A percentile compares a stretch with the other conserved stretches of the same genome.
phyloP scores from a whole-genome alignment of 2,329 filamentous ascomycete species.

The Hirsutella thompsonii region DNA sequence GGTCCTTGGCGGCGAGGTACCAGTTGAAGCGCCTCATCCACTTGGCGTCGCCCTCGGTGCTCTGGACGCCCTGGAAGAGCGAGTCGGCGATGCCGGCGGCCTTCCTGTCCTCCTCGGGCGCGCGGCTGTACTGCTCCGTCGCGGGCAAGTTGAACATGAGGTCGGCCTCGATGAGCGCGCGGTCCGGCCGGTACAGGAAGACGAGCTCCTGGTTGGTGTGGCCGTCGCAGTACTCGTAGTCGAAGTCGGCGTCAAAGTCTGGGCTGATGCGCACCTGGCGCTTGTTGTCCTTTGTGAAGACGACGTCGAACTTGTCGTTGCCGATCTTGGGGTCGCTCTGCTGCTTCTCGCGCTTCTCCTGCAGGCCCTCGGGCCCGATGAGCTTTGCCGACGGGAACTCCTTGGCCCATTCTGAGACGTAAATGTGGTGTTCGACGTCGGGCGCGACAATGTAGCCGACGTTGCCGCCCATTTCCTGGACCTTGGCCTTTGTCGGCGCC shows the following conservation, averaged over 20 bases:
- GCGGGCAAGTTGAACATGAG: conserved; percentile 85
- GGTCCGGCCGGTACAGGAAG: conserved; percentile 68
- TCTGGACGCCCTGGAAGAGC: conserved; percentile 41
- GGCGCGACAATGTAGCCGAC: conserved; percentile 78
- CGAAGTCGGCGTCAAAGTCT: conserved; percentile 81
- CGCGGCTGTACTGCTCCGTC: conserved; percentile 72
- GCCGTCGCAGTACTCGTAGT: conserved; percentile 68
- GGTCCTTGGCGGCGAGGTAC: conserved; percentile 57
- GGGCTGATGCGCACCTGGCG: conserved; percentile 42
- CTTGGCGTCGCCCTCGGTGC: conserved; percentile 49
- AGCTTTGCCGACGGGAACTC: conserved; percentile 70
- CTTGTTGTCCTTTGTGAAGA: conserved; percentile 50
- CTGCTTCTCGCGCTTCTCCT: conserved; percentile 62
- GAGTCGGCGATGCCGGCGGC: conserved; percentile 24
- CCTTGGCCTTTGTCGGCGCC: conserved; percentile 51
- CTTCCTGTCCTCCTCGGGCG: conserved; percentile 23
- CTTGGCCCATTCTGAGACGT: conserved; percentile 71
- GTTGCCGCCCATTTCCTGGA: conserved; percentile 51
- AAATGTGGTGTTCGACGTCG: conserved; percentile 92
- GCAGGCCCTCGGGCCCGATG: conserved; percentile 70
- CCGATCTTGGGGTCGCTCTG: conserved; percentile 31
- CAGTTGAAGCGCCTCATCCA: conserved; percentile 74
- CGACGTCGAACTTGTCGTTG: conserved; percentile 46
- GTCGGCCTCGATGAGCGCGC: conserved; percentile 77
- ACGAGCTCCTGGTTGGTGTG: conserved; percentile 81